Evolutionary conservation across 306 rosid genomes (phyloP), one percentile per base, ranked within the genome.

Genomic region (Luffa aegyptiaca): DNA sequence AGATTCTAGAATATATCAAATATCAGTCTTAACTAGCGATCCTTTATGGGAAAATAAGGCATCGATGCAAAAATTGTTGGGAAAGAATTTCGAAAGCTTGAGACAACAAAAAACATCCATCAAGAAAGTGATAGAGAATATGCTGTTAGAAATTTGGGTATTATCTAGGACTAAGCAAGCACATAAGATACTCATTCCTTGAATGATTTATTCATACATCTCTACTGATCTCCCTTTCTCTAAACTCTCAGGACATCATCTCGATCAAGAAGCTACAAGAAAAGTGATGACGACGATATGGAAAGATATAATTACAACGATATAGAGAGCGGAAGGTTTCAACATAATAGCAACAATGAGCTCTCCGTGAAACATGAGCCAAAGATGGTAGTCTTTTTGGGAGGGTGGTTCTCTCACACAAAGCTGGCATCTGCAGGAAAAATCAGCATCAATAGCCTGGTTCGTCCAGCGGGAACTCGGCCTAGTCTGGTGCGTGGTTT

Each of bases 331-430:
- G 89, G 89, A 78, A 86, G 83, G 85, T 66, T 80, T 58, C 87
- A 45, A 58, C 82, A 71, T 36, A 49, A 13, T 63, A 84, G 74
- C 16, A 86, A 86, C 39, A 75, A 69, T 78, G 57, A 78, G 5
- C 44, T 53, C 52, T 31, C 36, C 45, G 81, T 74, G 65, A 80
- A 58, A 59, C 74, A 20, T 6, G 80, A 77, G 80, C 65, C 80
- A 70, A 84, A 75, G 61, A 37, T 89, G 76, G 81, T 84, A 58
- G 70, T 66, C n/a, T 81, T 87, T 53, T 85, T 81, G 73, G 88
- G 90, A 84, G 88, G 88, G 68, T 85, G 90, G 86, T 80, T 89
- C 63, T 87, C 88, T 2, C 80, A 80, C 84, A 72, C 84, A 58
- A 81, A 76, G 76, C 65, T 84, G 71, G 78, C 83, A 65, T 72